A percentile compares a stretch with the other conserved stretches of the same genome.
These are phyloP conservation scores for Babesia ovis DNA, from an alignment of 169 alveolate species.

Conservation along the genomic window DNA sequence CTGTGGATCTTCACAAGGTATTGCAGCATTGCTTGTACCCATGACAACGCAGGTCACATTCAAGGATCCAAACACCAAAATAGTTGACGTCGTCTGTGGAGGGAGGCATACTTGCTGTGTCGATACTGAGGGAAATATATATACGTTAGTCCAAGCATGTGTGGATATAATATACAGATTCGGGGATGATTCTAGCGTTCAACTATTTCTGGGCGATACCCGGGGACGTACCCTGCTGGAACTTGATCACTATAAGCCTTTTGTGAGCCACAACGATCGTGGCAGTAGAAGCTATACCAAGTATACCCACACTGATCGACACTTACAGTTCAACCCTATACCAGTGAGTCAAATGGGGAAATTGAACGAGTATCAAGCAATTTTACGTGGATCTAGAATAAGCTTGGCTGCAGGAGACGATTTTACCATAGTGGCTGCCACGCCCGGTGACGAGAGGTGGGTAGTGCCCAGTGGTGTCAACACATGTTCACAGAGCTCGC, in stretches of 20 bases:
- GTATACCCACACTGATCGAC: constrained; percentile 27
- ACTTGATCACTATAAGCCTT: constrained; percentile 21
- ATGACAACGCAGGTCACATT: constrained; percentile 35
- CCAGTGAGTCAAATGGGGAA: constrained; percentile 19
- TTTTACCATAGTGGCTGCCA: constrained; percentile 38
- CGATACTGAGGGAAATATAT: constrained; percentile 50
- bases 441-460: constrained; percentile 20
- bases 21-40: background rate
- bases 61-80: constrained; percentile 18
- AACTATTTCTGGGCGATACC: constrained; percentile 64
- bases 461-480: background rate
- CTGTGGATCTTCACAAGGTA: constrained; percentile 29
- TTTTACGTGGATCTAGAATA: constrained; percentile 4
- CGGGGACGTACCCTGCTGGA: constrained; percentile 54
- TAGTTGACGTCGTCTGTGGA: constrained; percentile 60
- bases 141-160: constrained; percentile 30
- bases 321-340: constrained; percentile 63
- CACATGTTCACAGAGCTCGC: background rate
- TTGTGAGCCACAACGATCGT: background rate
- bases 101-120: constrained; percentile 60
- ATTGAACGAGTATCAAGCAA: constrained; percentile 7
- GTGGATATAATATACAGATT: constrained; percentile 19
- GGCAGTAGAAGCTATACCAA: constrained; percentile 6
- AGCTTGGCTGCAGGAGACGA: constrained; percentile 53
- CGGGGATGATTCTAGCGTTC: constrained; percentile 61